Base-by-base conservation (phyloP, 192 early-diverging fungal genomes). In the Backusella westeae region DNA sequence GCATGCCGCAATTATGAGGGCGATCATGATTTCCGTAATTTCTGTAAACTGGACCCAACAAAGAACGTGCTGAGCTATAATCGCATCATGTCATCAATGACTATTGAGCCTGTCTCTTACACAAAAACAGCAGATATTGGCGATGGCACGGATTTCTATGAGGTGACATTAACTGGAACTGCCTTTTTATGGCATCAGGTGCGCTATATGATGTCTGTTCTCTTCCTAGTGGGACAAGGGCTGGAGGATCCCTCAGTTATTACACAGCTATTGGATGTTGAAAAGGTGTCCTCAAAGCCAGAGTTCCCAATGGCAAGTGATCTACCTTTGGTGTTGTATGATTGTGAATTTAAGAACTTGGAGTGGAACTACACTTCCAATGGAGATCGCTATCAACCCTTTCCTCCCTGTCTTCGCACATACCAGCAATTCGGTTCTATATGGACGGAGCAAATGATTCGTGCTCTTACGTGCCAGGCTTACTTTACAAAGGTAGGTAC, bases 141-240 rank as follows among this genome's bases (percentile, higher is more conserved):
- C 19, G n/a, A 53, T 6, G 41, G 46, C 0, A 67, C 68, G 19
- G 80, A 89, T 19, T 90, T 93, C 75, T 91, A 90, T 71, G 87
- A 90, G 53, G 85, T 97, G 71, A 89, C 91, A 69, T 88, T 99
- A 36, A 87, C 85, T 21, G 97, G 96, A 34, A 92, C 93, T 6
- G 95, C 96, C 26, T 99, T 98, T 74, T 83, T 98, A 70, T 99
- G 96, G 96, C 97, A 99, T 83, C 97, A 98, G 83, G 96, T 99
- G 66, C 92, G 97, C 23, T 97, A 93, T 83, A 97, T 99, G 94
- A 95, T 96, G 91, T 87, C 94, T 1, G 85, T 98, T 23, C 78
- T 99, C 52, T 92, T 97, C 72, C 81, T 94, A 52, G 90, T 98
- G 12, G 97, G 97, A 1, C 90, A 93, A 75, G 87, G 91, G 4